Percentiles rank a stretch among this genome's conserved stretches.
Evolutionary conservation across 2,329 filamentous ascomycete species (phyloP).

Genomic region (Escovopsis sp.): DNA sequence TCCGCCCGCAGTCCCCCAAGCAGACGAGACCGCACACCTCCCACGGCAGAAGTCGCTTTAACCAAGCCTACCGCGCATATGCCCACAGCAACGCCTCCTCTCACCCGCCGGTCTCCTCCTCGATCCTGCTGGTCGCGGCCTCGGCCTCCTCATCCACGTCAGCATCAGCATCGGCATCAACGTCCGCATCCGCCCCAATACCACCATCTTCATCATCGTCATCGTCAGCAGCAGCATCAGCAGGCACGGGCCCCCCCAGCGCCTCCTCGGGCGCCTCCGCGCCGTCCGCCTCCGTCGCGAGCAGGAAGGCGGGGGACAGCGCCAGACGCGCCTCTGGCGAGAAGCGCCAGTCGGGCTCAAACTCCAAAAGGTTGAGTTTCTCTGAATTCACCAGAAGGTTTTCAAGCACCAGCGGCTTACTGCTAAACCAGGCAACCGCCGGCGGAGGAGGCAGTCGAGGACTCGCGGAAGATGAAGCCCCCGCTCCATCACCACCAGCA

Average conservation of each 20-base stretch:
- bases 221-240: no score
- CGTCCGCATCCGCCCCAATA: no score
- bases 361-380: slow-evolving; percentile 43
- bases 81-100: slow-evolving; percentile 13
- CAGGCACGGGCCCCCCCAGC: no score
- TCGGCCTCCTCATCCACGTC: no score
- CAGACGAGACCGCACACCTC: slow-evolving; percentile 37
- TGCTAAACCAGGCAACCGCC: slow-evolving; percentile 42
- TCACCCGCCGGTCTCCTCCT: no score
- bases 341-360: slow-evolving; percentile 37
- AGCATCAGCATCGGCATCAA: no score
- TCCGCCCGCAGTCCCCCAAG: slow-evolving; percentile 8
- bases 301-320: slow-evolving; percentile 20
- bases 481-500: no score
- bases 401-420: slow-evolving; percentile 44
- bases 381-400: slow-evolving; percentile 45
- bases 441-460: slow-evolving; percentile 31
- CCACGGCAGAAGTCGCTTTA: slow-evolving; percentile 32
- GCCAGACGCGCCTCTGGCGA: slow-evolving; percentile 16
- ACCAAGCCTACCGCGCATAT: slow-evolving; percentile 29
- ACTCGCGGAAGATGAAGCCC: slow-evolving; percentile 29
- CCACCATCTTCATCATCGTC: no score
- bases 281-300: no score
- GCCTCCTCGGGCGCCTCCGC: no score
- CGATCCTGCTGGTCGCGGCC: no score